Evolutionary conservation across 108 stramenopile genomes (phyloP).

Genomic region (Phaeodactylum tricornutum): DNA sequence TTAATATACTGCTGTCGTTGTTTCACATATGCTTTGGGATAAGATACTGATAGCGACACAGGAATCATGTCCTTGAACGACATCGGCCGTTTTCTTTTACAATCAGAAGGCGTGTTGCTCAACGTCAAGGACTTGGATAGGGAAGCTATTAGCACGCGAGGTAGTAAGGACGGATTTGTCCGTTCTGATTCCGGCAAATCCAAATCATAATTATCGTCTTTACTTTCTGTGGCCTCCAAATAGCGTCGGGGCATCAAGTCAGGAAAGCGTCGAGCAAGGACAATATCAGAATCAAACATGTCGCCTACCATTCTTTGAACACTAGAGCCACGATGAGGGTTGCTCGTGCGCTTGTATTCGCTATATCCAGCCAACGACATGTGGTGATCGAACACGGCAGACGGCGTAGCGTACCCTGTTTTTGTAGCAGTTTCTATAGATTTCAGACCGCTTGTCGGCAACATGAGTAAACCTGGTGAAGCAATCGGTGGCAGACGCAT

Average conservation of each 20-base stretch:
- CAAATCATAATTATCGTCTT: too few relatives aligned
- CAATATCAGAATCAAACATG: slow-evolving; percentile 72
- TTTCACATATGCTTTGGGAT: slow-evolving; percentile 47
- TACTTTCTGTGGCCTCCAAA: slow-evolving; percentile 12
- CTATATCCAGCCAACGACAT: slow-evolving; percentile 64
- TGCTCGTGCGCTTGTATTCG: slow-evolving; percentile 19
- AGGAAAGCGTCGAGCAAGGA: slow-evolving; percentile 51
- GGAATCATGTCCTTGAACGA: slow-evolving; percentile 54
- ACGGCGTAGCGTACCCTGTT: slow-evolving; percentile 39
- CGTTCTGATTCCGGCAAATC: background rate
- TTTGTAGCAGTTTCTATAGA: slow-evolving; percentile 5
- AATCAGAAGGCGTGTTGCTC: too few relatives aligned
- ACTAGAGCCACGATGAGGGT: slow-evolving; percentile 64
- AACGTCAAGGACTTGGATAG: background rate
- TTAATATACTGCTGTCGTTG: slow-evolving; percentile 48
- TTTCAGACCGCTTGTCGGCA: too few relatives aligned
- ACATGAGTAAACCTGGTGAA: slow-evolving; percentile 54
- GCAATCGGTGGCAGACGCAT: slow-evolving; percentile 51
- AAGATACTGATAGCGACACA: slow-evolving; percentile 54
- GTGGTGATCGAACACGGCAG: slow-evolving; percentile 42
- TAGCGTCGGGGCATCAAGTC: slow-evolving; percentile 41
- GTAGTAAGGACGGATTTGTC: too few relatives aligned
- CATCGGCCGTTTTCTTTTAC: background rate
- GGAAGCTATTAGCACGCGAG: background rate
- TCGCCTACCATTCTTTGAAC: slow-evolving; percentile 55